Base-by-base conservation (phyloP, 2,329 filamentous ascomycete genomes). In the Pseudopyricularia javanii region DNA sequence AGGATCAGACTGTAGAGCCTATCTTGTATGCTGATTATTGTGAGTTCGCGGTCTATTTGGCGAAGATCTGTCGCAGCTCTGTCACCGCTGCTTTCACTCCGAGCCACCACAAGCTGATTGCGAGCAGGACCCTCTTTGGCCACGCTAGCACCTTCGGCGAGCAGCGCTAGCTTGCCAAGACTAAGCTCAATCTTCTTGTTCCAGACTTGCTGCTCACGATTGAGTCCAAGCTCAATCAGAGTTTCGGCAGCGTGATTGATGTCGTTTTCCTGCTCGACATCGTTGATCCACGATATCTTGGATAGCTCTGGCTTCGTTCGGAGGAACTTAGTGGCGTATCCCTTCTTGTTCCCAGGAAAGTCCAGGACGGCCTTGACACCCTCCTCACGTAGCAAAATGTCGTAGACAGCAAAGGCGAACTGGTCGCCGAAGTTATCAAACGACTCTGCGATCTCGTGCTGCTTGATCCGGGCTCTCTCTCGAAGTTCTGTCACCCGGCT, bases 201-300 rank as follows among this genome's bases (percentile, higher is more conserved):
- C 91, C 91, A 97, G 4, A 93, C 70, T 60, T 91, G 85, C 51
- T 81, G 78, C 65, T 96, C 91, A 52, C 82, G 80, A 50, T 76
- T 75, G 20, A 84, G 71, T 0, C 88, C 90, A 20, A 91, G 74
- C 7, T 80, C 72, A 45, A 86, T 72, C 48, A 98, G 75, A 0
- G 83, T 85, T 43, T 80, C 71, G 5, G 85, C 83, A 11, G 91
- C 91, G 53, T 80, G 78, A 12, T 79, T 73, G 57, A 89, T 89
- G 60, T 95, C 82, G 54, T 82, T 76, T 63, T 93, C 87, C 24
- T 79, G 77, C 55, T 83, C 75, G 7, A 97, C 78, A 63, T 97
- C 91, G 64, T 98, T 94, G 70, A 98, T 95, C 93, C 93, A 98
- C 49, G 85, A 83, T 47, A 98, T 75, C 60, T 88, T 88, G 28